A percentile compares a stretch with the other conserved stretches of the same genome.
Conservation (phyloP, 2,329 filamentous ascomycete species). For the Corinectria fuckeliana region DNA sequence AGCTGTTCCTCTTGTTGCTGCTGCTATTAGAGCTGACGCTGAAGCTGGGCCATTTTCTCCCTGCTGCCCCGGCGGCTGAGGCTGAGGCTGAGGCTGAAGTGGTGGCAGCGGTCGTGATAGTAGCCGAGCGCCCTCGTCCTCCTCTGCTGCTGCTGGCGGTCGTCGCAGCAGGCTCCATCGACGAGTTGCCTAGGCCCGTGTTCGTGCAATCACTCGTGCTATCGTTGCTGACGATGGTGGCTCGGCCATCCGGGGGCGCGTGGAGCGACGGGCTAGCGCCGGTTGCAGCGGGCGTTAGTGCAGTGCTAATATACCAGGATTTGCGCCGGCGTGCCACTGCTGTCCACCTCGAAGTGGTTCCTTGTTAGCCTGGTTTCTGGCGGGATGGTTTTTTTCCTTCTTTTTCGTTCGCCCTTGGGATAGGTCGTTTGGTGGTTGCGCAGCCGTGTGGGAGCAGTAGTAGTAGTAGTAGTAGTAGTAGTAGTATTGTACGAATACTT, state of each 20-base stretch:
- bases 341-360: not conserved
- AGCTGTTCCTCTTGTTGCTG: not conserved
- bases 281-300: slow-evolving; percentile 12
- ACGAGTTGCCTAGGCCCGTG: too few relatives aligned
- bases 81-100: too few relatives aligned
- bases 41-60: not conserved
- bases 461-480: not conserved
- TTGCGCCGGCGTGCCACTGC: slow-evolving; percentile 8
- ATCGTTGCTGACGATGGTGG: not conserved
- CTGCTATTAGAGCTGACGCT: not conserved
- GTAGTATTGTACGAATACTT: not conserved
- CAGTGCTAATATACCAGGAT: not conserved
- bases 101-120: not conserved
- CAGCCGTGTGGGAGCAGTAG: too few relatives aligned
- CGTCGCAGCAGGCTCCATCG: not conserved
- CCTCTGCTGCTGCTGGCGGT: not conserved
- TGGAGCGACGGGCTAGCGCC: slow-evolving; percentile 11
- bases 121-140: not conserved
- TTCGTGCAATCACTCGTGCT: not conserved
- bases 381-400: not conserved
- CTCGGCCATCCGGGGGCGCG: not conserved
- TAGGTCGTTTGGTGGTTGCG: too few relatives aligned
- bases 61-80: too few relatives aligned
- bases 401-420: not conserved
- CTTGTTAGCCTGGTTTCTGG: slow-evolving; percentile 4